phyloP scores from a whole-genome alignment of 2,329 filamentous ascomycete species.

The Diaporthe eres region DNA sequence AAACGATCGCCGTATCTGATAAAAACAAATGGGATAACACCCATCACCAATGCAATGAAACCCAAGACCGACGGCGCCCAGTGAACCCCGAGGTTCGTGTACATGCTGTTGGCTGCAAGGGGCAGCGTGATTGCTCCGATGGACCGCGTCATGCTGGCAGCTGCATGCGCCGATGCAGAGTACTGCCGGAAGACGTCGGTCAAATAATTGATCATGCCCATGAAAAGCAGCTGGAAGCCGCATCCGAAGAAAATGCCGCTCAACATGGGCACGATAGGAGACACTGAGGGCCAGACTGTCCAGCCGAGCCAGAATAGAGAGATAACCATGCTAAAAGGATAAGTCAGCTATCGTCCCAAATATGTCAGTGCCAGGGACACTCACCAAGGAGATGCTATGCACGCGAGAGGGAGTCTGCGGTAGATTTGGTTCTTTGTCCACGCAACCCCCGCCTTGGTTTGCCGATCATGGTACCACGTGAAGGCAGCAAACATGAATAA shows the following conservation, averaged over 20 bases:
- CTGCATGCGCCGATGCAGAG: slow-evolving; percentile 8
- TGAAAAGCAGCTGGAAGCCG: slow-evolving; percentile 16
- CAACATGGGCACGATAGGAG: slow-evolving; percentile 1
- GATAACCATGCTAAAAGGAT: neutral
- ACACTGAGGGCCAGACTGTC: slow-evolving; percentile 6
- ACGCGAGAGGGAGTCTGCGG: slow-evolving; percentile 17
- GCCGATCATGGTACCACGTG: slow-evolving; percentile 1
- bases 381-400: slow-evolving; percentile 16
- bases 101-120: slow-evolving; percentile 21
- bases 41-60: slow-evolving; percentile 13
- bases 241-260: slow-evolving; percentile 17
- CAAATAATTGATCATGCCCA: slow-evolving; percentile 23
- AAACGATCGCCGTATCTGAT: neutral
- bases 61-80: slow-evolving; percentile 14
- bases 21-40: neutral
- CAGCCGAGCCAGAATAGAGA: slow-evolving; percentile 16
- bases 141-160: slow-evolving; percentile 18
- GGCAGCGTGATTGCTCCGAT: slow-evolving; percentile 14
- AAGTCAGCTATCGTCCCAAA: neutral
- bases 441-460: neutral
- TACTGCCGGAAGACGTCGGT: slow-evolving; percentile 18
- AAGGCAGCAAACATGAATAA: neutral
- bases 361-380: neutral
- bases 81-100: neutral
- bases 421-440: slow-evolving; percentile 13